These are phyloP conservation scores for Xanthoconium separans DNA, from an alignment of 1,284 basidiomycete species.

Conservation along the genomic window DNA sequence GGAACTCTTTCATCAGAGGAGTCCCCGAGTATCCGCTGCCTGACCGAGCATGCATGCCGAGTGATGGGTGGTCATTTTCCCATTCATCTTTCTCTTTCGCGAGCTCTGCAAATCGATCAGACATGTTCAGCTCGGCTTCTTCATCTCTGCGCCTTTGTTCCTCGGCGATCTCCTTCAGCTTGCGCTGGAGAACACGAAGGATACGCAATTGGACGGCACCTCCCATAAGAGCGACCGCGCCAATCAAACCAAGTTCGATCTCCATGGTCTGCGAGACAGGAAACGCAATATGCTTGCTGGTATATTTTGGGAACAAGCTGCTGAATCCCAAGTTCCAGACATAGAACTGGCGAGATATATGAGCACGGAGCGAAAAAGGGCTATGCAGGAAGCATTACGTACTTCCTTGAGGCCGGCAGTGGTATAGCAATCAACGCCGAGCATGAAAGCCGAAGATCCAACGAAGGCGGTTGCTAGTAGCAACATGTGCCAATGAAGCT, in stretches of 20 bases:
- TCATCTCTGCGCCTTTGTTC: slow-evolving; percentile 75
- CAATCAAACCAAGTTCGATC: slow-evolving; percentile 89
- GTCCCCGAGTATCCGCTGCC: slow-evolving; percentile 56
- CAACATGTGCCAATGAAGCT: slow-evolving; percentile 77
- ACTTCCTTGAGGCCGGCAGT: slow-evolving; percentile 91
- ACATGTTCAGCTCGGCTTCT: slow-evolving; percentile 74
- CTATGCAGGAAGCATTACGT: slow-evolving; percentile 13
- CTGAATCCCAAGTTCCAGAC: slow-evolving; percentile 91
- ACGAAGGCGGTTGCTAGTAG: slow-evolving; percentile 84
- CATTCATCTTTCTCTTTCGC: slow-evolving; percentile 77
- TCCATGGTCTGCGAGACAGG: slow-evolving; percentile 89
- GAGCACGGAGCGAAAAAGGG: slow-evolving; percentile 3
- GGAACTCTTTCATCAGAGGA: slow-evolving; percentile 61
- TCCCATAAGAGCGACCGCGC: slow-evolving; percentile 80
- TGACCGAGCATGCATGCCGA: slow-evolving; percentile 57
- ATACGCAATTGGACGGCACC: slow-evolving; percentile 89
- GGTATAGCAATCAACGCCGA: slow-evolving; percentile 93
- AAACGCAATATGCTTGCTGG: slow-evolving; percentile 66
- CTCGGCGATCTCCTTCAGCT: slow-evolving; percentile 75
- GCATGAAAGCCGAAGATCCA: slow-evolving; percentile 89
- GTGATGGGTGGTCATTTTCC: slow-evolving; percentile 80
- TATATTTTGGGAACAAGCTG: slow-evolving; percentile 74
- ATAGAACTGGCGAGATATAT: slow-evolving; percentile 66
- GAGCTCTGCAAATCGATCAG: slow-evolving; percentile 67
- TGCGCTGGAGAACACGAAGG: slow-evolving; percentile 73